Evolutionary conservation across 106 monocot genomes (phyloP).

Genomic region (Dendrobium officinale): DNA sequence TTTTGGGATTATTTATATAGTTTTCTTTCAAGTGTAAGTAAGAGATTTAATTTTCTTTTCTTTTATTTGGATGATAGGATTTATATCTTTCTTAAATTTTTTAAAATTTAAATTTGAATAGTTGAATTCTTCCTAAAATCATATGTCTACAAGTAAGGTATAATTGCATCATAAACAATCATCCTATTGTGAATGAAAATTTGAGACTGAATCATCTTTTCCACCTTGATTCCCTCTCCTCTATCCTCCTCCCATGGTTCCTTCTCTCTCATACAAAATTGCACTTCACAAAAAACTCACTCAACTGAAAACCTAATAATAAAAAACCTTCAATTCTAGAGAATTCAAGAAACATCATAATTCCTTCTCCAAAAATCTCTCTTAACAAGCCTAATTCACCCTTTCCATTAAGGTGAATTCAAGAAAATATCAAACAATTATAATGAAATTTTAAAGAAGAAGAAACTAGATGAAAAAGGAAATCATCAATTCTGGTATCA

Average conservation of each 20-base stretch:
- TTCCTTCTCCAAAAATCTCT: not conserved
- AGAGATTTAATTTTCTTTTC: too few species aligned
- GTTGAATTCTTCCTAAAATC: too few species aligned
- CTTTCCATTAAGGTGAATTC: too few species aligned
- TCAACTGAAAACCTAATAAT: not conserved
- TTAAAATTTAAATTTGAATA: too few species aligned
- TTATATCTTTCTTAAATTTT: too few species aligned
- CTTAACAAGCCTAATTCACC: too few species aligned
- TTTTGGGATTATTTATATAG: too few species aligned
- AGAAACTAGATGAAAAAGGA: not conserved
- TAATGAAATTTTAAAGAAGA: not conserved
- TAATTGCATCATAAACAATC: too few species aligned
- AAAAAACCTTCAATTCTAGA: not conserved
- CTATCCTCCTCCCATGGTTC: not conserved
- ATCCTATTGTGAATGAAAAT: not conserved
- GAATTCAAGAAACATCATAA: not conserved
- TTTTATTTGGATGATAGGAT: too few species aligned
- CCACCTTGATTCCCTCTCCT: not conserved
- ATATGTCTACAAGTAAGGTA: too few species aligned
- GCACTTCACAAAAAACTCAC: not conserved
- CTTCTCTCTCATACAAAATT: not conserved
- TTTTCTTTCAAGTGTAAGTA: too few species aligned
- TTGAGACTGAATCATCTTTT: not conserved
- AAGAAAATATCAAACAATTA: not conserved
- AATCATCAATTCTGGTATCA: not conserved